Percentiles rank a stretch among this genome's conserved stretches.
phyloP scores from a whole-genome alignment of 345 rosid genomes.

The Capsella bursapastoris region DNA sequence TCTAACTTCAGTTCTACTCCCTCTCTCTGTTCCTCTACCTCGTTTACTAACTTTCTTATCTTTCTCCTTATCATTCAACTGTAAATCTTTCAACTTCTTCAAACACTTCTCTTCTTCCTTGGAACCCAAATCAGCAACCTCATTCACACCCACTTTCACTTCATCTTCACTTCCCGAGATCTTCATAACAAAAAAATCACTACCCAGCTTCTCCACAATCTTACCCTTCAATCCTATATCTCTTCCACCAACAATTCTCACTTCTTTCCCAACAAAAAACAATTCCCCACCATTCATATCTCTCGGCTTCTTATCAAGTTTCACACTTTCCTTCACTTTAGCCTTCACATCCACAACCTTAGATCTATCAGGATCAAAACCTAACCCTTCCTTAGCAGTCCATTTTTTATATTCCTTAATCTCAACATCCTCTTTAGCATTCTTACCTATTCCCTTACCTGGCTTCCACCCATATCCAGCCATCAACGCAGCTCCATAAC shows the following conservation, averaged over 20 bases:
- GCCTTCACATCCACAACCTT: constrained; percentile 31
- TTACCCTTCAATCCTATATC: constrained; percentile 62
- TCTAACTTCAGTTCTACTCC: constrained; percentile 33
- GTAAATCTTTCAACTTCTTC: constrained; percentile 56
- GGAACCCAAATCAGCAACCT: constrained; percentile 72
- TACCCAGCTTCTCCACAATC: constrained; percentile 49
- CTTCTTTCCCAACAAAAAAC: constrained; percentile 58
- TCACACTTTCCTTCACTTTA: constrained; percentile 15
- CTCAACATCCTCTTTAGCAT: constrained; percentile 71
- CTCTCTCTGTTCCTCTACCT: constrained; percentile 41
- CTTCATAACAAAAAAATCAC: constrained; percentile 51
- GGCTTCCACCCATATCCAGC: constrained; percentile 91
- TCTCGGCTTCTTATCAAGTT: constrained; percentile 10
- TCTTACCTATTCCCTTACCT: constrained; percentile 82
- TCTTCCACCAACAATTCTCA: constrained; percentile 62
- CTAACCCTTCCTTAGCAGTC: constrained; percentile 63
- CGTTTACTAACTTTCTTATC: constrained; percentile 41
- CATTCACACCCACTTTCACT: constrained; percentile 50
- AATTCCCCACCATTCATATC: constrained; percentile 38
- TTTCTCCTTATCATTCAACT: constrained; percentile 26
- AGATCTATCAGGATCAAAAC: constrained; percentile 45
- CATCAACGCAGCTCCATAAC: constrained; percentile 69
- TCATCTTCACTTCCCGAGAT: constrained; percentile 50
- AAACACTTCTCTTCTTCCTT: constrained; percentile 67
- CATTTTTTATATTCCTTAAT: constrained; percentile 60